Base-by-base conservation (phyloP, 495 filamentous ascomycete species). In the Podospora sp. region DNA sequence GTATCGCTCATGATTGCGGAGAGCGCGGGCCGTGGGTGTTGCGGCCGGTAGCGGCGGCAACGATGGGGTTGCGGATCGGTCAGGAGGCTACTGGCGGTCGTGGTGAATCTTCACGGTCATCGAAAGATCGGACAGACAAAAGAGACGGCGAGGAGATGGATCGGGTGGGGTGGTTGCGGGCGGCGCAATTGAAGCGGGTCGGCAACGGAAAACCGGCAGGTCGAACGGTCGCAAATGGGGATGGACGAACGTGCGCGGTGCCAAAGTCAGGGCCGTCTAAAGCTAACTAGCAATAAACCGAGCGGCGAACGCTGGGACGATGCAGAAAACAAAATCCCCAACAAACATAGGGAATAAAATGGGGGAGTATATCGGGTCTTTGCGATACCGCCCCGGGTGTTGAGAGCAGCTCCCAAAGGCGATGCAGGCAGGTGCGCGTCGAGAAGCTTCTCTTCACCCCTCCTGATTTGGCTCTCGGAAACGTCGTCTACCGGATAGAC, bases 1-100 rank as follows among this genome's bases (percentile, higher is more conserved):
- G 86, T 82, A 29, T 65, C 84, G 76, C 79, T 81, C 86, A 89
- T 88, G 25, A 69, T 74, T 64, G 68, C 67, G 70, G 69, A 35
- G 25, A 61, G 69, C 26, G 63, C 60, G 49, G 36, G 59, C 59
- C 56, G 62, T 68, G 36, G 60, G 55, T 46, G 69, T 65, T 65
- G 72, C 56, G 58, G 64, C 49, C 65, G 64, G 63, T 66, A 58
- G 40, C 68, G 66, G 65, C 57, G 51, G 52, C 51, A 65, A 62
- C 66, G 35, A 51, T 29, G 24, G 61, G 12, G 9, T 46, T 46
- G 35, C 62, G 52, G 25, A 21, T 65, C 33, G 46, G 18, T 67
- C 61, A 59, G 63, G 26, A 40, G 33, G 27, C 36, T 27, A 33
- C 26, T 11, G n/a, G 26, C 24, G 7, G 6, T 59, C 16, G 56